Percentiles rank a stretch among this genome's conserved stretches.
These are phyloP conservation scores for Pseudocercospora macadamiae DNA, from an alignment of 2,329 filamentous ascomycete genomes.

Conservation along the genomic window DNA sequence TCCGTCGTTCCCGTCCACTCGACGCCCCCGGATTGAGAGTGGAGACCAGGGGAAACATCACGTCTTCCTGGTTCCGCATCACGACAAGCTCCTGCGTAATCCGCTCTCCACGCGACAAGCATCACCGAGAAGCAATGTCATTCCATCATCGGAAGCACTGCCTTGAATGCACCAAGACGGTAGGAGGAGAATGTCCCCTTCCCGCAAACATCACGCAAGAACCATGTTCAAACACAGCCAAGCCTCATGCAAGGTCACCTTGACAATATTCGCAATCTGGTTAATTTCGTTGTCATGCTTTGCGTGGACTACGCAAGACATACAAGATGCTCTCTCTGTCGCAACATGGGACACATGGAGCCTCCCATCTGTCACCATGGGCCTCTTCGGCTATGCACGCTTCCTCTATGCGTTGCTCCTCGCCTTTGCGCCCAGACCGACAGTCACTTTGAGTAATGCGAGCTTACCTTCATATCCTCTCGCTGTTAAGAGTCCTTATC, in stretches of 20 bases:
- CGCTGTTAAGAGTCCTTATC: constrained; percentile 39
- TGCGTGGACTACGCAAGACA: constrained; percentile 9
- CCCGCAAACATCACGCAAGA: not conserved
- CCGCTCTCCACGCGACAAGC: not conserved
- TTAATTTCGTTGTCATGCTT: constrained; percentile 8
- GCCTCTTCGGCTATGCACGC: constrained; percentile 7
- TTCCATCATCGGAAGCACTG: not conserved
- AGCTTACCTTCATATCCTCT: constrained; percentile 31
- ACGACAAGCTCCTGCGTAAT: constrained; percentile 4
- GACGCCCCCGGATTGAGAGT: constrained; percentile 2
- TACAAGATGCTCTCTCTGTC: constrained; percentile 19
- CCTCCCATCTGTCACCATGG: constrained; percentile 18
- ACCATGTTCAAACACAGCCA: not conserved
- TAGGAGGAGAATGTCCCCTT: not conserved
- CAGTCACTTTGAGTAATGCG: constrained; percentile 10
- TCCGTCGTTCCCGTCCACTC: not conserved
- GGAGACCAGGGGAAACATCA: constrained; percentile 7
- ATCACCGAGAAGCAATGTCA: not conserved
- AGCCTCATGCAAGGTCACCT: constrained; percentile 2
- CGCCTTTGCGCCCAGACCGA: constrained; percentile 4
- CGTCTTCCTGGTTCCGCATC: constrained; percentile 19
- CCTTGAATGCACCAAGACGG: not conserved
- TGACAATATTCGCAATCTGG: constrained; percentile 7
- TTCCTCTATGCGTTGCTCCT: constrained; percentile 10
- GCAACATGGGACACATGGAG: not conserved